Base-by-base conservation (phyloP, 495 filamentous ascomycete genomes). In the Penicillium soppii region DNA sequence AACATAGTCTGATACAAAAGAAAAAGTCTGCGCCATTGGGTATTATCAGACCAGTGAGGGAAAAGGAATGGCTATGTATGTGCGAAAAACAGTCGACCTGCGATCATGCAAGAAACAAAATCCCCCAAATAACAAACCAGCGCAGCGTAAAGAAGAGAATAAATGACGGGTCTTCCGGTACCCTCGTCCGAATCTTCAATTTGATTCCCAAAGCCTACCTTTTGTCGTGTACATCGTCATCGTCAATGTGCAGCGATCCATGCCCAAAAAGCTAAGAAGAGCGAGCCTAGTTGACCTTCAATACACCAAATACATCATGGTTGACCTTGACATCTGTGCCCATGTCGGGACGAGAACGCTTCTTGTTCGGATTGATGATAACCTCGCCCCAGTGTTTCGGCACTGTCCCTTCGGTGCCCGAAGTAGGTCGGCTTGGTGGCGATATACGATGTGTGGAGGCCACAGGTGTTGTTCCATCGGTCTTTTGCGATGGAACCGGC, bases 311-410 rank as follows among this genome's bases (percentile, higher is more conserved):
- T n/a, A 77, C 70, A 56, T 77, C 74, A 5, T 63, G 66, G 21
- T 44, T 47, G 19, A 43, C 49, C 10, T 56, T 43, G 9, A 52
- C 53, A 15, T 62, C 58, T 2, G 58, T 36, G 20, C 62, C 66
- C 41, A 66, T 62, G 32, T 66, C 59, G 0, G 61, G 59, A 20
- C 65, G 61, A 30, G 71, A 68, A 10, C 58, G 58, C 51, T 69
- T 72, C 51, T 71, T 72, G 39, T 65, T 66, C 17, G 73, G 65
- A 33, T 75, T 74, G 40, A 77, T 63, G 6, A 77, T 66, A 2
- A 77, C 74, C 53, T 77, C 74, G 9, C 74, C 72, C 74, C 74
- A 77, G 42, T 75, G 70, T 52, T 74, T 75, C 0, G 74, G 70
- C 2, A 70, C 70, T 3, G 67, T 58, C 17, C 61, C 63, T 13